Evolutionary conservation across 306 rosid genomes (phyloP), one percentile per base, ranked within the genome.

Genomic region (Canavalia gladiata): DNA sequence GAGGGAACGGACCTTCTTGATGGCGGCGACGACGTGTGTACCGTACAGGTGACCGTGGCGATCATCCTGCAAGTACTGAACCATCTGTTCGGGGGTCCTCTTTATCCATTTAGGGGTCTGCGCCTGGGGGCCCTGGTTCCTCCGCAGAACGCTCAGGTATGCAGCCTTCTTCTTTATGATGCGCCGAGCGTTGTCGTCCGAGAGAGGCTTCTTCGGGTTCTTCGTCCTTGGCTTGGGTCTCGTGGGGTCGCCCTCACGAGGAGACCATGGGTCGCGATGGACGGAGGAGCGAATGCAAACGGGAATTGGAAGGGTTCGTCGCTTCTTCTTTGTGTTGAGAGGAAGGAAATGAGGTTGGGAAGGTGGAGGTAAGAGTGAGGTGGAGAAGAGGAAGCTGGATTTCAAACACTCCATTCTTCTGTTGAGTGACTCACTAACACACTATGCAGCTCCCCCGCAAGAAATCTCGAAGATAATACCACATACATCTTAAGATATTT

Each of bases 101-200:
- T 93, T 95, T 9, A 93, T 87, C 99, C 99, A 95, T 78, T 74
- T 84, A 1, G 99, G 99, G 0, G 97, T 95, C 72, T 91, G 95
- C 2, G 92, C 99, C 13, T 79, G 88, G 0, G 99, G 94, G 60
- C 99, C 99, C 83, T 95, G 97, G 89, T 90, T 93, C 75, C 91
- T 59, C 4, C 97, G 89, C 60, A 91, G 82, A 11, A 69, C 84
- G 67, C 95, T 87, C 1, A 91, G 86, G 80, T 92, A 91, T 37
- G 18, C 78, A 12, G 98, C 95, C 77, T 87, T 92, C 34, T 59
- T 88, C 69, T 89, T 93, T 71, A 95, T 95, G n/a, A 95, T 87
- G 75, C 99, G 97, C 43, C 99, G 93, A 1, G 99, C 99, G 84
- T 91, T 87, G 85, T 95, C 89, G 81, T 92, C 99, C 33, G 99